A percentile compares a stretch with the other conserved stretches of the same genome.
Conservation (phyloP, 139 green algal species). For the Zygnema cylindricum region DNA sequence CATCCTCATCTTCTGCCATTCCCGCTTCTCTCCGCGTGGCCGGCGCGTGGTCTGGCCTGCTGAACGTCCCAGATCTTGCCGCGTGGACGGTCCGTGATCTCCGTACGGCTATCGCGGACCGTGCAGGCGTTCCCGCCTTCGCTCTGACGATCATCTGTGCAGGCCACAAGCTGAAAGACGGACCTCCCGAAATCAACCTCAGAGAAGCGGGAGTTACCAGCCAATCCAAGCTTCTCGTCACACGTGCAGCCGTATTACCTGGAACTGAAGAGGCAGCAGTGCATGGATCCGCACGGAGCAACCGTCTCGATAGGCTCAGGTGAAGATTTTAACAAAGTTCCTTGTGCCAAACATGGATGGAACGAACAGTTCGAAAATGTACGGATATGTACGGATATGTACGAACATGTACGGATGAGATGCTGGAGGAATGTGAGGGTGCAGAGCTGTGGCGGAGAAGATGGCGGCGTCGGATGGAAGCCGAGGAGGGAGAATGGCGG, state of each 20-base stretch:
- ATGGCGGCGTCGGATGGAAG: too few species aligned
- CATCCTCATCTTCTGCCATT: too few species aligned
- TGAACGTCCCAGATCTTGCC: constrained; percentile 13
- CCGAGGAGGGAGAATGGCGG: too few species aligned
- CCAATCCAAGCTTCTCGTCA: background rate
- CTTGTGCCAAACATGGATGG: background rate
- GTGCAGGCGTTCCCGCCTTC: background rate
- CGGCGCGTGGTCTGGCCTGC: constrained; percentile 7
- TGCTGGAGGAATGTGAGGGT: background rate
- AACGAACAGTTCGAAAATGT: background rate
- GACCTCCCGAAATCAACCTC: background rate
- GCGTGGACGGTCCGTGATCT: constrained; percentile 13
- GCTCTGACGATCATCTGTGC: constrained; percentile 27
- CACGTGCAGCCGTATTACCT: background rate
- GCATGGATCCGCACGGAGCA: background rate
- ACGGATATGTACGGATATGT: too few species aligned
- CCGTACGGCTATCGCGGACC: background rate
- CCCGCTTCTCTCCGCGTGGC: constrained; percentile 21
- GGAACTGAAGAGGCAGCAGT: background rate
- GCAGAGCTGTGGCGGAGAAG: background rate
- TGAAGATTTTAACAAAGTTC: background rate
- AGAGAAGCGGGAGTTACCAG: background rate
- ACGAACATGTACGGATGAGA: background rate
- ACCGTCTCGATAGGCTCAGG: background rate
- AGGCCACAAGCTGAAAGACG: constrained; percentile 27